A percentile compares a stretch with the other conserved stretches of the same genome.
Conservation (phyloP, 1,139 yeast species). For the Yamadazyma epiphylla region DNA sequence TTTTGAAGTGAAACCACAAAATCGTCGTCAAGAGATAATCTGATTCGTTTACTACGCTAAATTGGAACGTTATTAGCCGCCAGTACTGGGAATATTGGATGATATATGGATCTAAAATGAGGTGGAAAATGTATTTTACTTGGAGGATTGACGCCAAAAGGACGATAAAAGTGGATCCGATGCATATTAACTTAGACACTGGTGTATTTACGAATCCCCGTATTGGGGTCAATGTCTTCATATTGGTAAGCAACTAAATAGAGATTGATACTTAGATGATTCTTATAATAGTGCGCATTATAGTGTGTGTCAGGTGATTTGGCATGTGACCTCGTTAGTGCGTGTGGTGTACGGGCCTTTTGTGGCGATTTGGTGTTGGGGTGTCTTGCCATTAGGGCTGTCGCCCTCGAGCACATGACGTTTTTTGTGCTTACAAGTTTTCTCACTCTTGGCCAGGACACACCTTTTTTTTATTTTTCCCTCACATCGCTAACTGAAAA, state of each 20-base stretch:
- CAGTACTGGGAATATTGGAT: constrained; percentile 63
- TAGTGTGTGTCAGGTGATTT: too few species aligned
- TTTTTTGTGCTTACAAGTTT: too few species aligned
- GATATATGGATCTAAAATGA: constrained; percentile 59
- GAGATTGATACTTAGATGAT: too few species aligned
- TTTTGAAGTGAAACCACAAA: constrained; percentile 56
- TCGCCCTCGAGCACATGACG: too few species aligned
- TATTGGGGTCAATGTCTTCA: constrained; percentile 37
- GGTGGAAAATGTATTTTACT: constrained; percentile 49
- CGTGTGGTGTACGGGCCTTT: too few species aligned
- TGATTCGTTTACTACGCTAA: constrained; percentile 60
- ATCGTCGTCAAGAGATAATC: constrained; percentile 54
- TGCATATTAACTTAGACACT: constrained; percentile 45
- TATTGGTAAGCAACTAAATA: too few species aligned
- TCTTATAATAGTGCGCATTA: too few species aligned
- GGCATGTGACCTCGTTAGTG: too few species aligned
- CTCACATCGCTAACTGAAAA: neutral
- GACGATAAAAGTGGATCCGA: constrained; percentile 42
- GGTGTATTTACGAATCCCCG: constrained; percentile 62
- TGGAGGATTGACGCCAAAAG: constrained; percentile 53
- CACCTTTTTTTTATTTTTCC: neutral
- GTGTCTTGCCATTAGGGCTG: too few species aligned
- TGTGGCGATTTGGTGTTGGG: too few species aligned
- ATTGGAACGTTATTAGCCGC: constrained; percentile 56
- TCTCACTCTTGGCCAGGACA: too few species aligned